Percentiles rank a stretch among this genome's conserved stretches.
phyloP scores from a whole-genome alignment of 2,329 filamentous ascomycete genomes.

The Stylonectria norvegica region DNA sequence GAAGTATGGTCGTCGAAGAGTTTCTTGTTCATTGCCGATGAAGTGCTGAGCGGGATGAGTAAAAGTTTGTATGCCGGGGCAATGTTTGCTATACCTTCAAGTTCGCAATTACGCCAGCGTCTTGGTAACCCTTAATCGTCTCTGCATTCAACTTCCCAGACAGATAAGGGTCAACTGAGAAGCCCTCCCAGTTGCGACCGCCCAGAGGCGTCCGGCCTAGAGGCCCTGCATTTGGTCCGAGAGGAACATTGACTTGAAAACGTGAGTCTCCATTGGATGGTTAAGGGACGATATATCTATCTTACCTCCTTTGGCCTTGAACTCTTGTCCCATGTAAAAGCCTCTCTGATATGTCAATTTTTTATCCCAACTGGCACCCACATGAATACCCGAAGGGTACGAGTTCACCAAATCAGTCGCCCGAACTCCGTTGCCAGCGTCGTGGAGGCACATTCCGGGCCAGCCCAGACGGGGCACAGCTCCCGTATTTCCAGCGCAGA shows the following conservation, averaged over 20 bases:
- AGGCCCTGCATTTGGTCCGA: conserved; percentile 69
- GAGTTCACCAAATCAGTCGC: conserved; percentile 47
- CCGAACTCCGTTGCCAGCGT: conserved; percentile 48
- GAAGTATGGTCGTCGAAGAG: conserved; percentile 39
- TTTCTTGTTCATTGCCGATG: conserved; percentile 62
- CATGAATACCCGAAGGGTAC: conserved; percentile 47
- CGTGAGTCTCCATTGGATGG: background rate
- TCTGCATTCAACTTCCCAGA: conserved; percentile 69
- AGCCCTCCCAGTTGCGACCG: conserved; percentile 74
- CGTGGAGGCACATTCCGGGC: conserved; percentile 48
- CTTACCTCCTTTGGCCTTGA: conserved; percentile 56
- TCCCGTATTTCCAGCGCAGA: conserved; percentile 47
- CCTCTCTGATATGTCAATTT: conserved; percentile 50
- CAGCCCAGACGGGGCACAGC: conserved; percentile 43
- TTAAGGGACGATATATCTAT: background rate
- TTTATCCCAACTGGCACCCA: conserved; percentile 52
- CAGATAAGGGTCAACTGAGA: conserved; percentile 67
- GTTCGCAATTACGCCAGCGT: conserved; percentile 75
- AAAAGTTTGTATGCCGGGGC: fast-evolving
- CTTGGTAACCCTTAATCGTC: conserved; percentile 72
- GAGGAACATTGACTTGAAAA: conserved; percentile 56
- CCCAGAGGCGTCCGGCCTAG: conserved; percentile 67
- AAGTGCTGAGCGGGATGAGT: conserved; percentile 41
- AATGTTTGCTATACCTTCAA: conserved; percentile 46
- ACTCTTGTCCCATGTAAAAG: conserved; percentile 54